Evolutionary conservation across 208 protist species (phyloP).

Genomic region (Hexamita inflata): DNA sequence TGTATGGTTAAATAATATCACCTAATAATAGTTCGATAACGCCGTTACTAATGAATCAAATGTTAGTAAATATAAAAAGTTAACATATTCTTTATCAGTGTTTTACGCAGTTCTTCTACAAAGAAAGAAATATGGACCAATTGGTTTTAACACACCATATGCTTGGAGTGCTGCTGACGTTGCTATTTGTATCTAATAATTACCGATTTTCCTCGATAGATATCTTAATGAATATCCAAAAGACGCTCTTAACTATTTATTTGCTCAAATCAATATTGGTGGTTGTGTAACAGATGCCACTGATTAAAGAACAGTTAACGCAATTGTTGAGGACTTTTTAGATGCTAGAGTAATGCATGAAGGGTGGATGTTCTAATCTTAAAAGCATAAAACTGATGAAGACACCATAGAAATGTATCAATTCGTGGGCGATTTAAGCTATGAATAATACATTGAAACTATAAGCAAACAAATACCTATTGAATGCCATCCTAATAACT

Average conservation of each 20-base stretch:
- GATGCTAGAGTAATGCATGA: constrained; percentile 62
- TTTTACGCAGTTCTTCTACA: constrained; percentile 64
- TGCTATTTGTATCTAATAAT: constrained; percentile 71
- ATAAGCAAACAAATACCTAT: constrained; percentile 69
- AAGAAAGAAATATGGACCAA: constrained; percentile 52
- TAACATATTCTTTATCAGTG: constrained; percentile 89
- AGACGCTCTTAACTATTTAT: constrained; percentile 67
- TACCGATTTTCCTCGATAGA: constrained; percentile 68
- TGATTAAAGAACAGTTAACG: constrained; percentile 78
- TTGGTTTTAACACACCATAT: constrained; percentile 92
- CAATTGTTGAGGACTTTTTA: constrained; percentile 74
- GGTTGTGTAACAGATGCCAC: constrained; percentile 83
- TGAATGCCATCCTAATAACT: constrained; percentile 79
- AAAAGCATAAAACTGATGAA: no score
- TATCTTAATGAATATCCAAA: constrained; percentile 67
- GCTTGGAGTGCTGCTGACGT: constrained; percentile 97
- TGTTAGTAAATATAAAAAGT: constrained; percentile 77
- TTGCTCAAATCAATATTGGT: constrained; percentile 77
- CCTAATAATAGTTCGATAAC: constrained; percentile 64
- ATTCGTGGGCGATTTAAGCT: constrained; percentile 47
- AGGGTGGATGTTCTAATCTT: constrained; percentile 77
- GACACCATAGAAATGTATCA: constrained; percentile 86
- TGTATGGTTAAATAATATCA: constrained; percentile 75
- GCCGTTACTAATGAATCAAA: constrained; percentile 53
- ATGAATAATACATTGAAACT: constrained; percentile 58